phyloP scores from a whole-genome alignment of 2,329 filamentous ascomycete genomes.

The Fusarium musae region DNA sequence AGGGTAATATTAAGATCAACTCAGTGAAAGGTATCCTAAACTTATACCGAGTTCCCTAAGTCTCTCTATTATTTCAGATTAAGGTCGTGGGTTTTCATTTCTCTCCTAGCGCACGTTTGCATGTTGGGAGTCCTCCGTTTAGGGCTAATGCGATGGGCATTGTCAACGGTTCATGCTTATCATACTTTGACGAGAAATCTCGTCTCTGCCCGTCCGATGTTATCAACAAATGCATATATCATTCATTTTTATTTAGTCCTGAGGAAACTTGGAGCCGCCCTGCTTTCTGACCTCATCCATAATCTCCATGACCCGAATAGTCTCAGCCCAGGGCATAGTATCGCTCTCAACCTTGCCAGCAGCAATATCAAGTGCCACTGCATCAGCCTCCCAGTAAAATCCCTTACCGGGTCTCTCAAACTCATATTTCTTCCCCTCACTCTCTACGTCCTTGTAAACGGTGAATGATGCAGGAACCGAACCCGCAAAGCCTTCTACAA shows the following conservation, averaged over 20 bases:
- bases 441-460: slow-evolving; percentile 45
- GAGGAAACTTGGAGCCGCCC: slow-evolving; percentile 46
- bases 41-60: no score
- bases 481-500: slow-evolving; percentile 49
- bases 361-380: slow-evolving; percentile 54
- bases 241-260: slow-evolving; percentile 27
- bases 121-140: no score
- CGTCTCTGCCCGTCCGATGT: no score
- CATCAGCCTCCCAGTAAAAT: slow-evolving; percentile 59
- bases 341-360: slow-evolving; percentile 52
- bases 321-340: slow-evolving; percentile 59
- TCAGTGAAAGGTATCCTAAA: no score
- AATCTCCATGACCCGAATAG: slow-evolving; percentile 57
- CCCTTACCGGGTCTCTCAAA: slow-evolving; percentile 52
- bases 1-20: no score
- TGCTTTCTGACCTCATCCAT: slow-evolving; percentile 58
- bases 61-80: no score
- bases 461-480: slow-evolving; percentile 52
- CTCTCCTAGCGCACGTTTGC: no score
- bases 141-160: rapidly evolving
- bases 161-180: no score
- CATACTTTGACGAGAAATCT: no score
- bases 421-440: slow-evolving; percentile 47
- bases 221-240: no score
- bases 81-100: no score